Evolutionary conservation across 441 rosid genomes (phyloP), one percentile per base, ranked within the genome.

Genomic region (Flueggea neowawraea): DNA sequence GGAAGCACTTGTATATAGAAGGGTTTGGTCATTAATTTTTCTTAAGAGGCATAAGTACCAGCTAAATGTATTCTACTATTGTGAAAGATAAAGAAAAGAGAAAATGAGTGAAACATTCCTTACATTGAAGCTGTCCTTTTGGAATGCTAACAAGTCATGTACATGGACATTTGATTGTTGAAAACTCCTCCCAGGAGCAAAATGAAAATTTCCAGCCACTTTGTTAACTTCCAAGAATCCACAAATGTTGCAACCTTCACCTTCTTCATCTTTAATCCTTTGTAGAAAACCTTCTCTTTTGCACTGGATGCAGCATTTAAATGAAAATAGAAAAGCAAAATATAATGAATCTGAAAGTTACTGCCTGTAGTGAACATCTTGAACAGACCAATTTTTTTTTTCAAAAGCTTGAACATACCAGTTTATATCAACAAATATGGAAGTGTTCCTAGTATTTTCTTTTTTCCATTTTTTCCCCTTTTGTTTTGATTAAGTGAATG

Each of bases 161-260:
- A 89, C 71, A 56, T 78, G 88, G 62, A 91, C 73, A 9, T 82
- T 82, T 16, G 94, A 76, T 53, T 82, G 95, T 70, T 87, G 95
- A 73, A 94, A 84, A 82, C 94, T 86, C 80, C 91, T 94, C 71
- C 95, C 97, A 53, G 97, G 97, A 58, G 89, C 90, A 84, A 94
- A 91, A 80, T 91, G 97, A 72, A 94, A 94, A 75, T 91, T 94
- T 31, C 99, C 99, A 6, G 97, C 99, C 53, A 94, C 96, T 76
- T 89, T 94, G 61, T 91, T 94, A 45, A 94, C 96, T 77, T 91
- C 97, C 69, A 94, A 77, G 71, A 84, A 89, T 63, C 97, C 97
- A 75, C 85, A 80, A 44, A 94, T 70, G 73, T 91, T 94, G 74
- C 99, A 94, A 54, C 97, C 99, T 83, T 94, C 99, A 44, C 99